Evolutionary conservation across 2,329 filamentous ascomycete genomes (phyloP).

Genomic region (Dendrostoma leiphaemia): DNA sequence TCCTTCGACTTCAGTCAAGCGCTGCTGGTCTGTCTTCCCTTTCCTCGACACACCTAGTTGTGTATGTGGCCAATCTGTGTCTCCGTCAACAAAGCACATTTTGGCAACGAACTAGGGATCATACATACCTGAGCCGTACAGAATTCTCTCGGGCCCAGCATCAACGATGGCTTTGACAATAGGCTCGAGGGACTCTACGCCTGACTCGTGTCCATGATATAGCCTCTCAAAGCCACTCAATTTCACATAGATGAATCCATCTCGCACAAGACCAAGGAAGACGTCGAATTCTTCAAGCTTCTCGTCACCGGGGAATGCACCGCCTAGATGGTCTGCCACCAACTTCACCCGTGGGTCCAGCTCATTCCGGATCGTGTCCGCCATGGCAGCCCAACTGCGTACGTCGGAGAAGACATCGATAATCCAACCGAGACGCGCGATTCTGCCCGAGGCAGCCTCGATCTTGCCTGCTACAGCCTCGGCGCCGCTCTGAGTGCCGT

Average conservation of each 20-base stretch:
- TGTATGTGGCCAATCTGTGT: constrained; percentile 23
- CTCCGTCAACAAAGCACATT: background rate
- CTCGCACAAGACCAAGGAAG: constrained; percentile 21
- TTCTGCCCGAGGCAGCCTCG: constrained; percentile 12
- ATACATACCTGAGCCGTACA: constrained; percentile 20
- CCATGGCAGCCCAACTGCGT: constrained; percentile 22
- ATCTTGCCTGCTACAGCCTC: constrained; percentile 19
- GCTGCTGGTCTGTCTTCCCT: constrained; percentile 22
- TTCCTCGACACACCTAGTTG: constrained; percentile 21
- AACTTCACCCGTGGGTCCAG: constrained; percentile 24
- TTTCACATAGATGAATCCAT: constrained; percentile 24
- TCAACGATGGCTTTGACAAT: constrained; percentile 21
- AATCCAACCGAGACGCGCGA: constrained; percentile 22
- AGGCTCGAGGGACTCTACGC: constrained; percentile 19
- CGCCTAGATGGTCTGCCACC: constrained; percentile 24
- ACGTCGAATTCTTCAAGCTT: constrained; percentile 20
- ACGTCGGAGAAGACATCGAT: constrained; percentile 23
- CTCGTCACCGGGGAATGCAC: constrained; percentile 23
- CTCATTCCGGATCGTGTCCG: constrained; percentile 20
- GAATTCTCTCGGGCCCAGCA: constrained; percentile 21
- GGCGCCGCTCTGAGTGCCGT: constrained; percentile 18
- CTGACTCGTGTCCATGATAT: constrained; percentile 20
- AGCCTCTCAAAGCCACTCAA: constrained; percentile 25
- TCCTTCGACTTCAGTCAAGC: constrained; percentile 21
- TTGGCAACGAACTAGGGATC: no score